Percentiles rank a stretch among this genome's conserved stretches.
Evolutionary conservation across 208 protist genomes (phyloP).

Genomic region (Porcisia deanei): DNA sequence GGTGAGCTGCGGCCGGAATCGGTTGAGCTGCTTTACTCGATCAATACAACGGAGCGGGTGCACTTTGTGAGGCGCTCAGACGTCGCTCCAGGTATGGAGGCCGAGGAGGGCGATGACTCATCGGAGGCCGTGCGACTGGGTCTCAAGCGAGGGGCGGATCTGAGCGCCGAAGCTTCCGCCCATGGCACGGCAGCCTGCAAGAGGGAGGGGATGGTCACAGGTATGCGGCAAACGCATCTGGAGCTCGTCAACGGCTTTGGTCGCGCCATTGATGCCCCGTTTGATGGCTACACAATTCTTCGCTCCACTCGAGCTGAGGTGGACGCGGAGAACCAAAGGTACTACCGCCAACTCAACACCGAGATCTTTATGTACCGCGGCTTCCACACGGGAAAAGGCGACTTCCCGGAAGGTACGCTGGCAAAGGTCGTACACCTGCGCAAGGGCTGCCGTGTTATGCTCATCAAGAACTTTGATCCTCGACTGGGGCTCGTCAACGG

Average conservation of each 20-base stretch:
- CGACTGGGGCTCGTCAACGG: conserved; percentile 79
- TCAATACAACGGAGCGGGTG: conserved; percentile 42
- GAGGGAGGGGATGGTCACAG: not conserved
- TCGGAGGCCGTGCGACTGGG: not conserved
- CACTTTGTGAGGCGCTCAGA: conserved; percentile 27
- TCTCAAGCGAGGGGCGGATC: conserved; percentile 10
- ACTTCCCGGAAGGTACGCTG: conserved; percentile 39
- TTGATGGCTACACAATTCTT: conserved; percentile 76
- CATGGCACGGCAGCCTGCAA: not conserved
- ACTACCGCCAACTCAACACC: conserved; percentile 58
- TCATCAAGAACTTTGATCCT: conserved; percentile 80
- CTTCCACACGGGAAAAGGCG: conserved; percentile 48
- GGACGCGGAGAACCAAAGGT: conserved; percentile 54
- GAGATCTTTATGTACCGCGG: conserved; percentile 52
- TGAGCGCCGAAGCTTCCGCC: not conserved
- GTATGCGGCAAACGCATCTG: conserved; percentile 8
- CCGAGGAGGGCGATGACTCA: not conserved
- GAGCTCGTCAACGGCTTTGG: conserved; percentile 33
- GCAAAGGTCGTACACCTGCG: conserved; percentile 49
- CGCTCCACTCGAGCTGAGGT: conserved; percentile 63
- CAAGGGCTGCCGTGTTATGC: conserved; percentile 86
- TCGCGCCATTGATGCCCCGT: conserved; percentile 13
- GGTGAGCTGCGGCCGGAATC: conserved; percentile 44
- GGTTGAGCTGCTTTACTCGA: conserved; percentile 38
- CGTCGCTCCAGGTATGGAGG: not conserved